Base-by-base conservation (phyloP, 106 monocot species). In the Acorus gramineus region DNA sequence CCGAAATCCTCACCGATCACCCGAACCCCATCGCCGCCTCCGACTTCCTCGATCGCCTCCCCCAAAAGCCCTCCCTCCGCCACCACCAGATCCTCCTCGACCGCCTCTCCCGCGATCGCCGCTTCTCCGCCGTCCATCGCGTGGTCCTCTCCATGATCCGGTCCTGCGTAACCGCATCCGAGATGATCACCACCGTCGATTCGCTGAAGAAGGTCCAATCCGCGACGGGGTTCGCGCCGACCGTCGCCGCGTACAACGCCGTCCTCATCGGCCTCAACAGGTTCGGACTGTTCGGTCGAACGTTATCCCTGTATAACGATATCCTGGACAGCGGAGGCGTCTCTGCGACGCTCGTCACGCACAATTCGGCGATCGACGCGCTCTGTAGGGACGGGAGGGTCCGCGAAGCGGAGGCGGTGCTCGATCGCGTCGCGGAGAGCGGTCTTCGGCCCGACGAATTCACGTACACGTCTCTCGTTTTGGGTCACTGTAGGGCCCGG, bases 381-480 rank as follows among this genome's bases (percentile, higher is more conserved):
- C 53, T 93, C 44, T 93, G 93, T 63, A 89, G 79, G 79, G 64
- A 79, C 48, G 86, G 89, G 50, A 75, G 69, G 73, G 66, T 93
- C 44, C 66, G 49, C 60, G 76, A 78, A 11, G 80, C 89, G 8
- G 53, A 13, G 47, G 8, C 61, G 53, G 72, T 93, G 6, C 46
- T 89, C 45, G 48, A 56, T 65, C 70, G 71, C 67, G 60, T 93
- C 42, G 69, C 70, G 3, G 68, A 69, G 81, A 49, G 14, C 6
- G 62, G 69, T 50, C 46, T 89, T 65, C 55, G 52, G 55, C 85
- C 84, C 6, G 84, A 93, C 58, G 57, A 73, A 0, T 93, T 93
- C 63, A 93, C 86, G 10, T 89, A 81, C 68, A 89, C 86, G 2
- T 93, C 93, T 2, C 66, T 93, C 54, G 79, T 93, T 4, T 77